Conservation (phyloP, 1,284 basidiomycete species). For the Fomitopsis schrenkii region DNA sequence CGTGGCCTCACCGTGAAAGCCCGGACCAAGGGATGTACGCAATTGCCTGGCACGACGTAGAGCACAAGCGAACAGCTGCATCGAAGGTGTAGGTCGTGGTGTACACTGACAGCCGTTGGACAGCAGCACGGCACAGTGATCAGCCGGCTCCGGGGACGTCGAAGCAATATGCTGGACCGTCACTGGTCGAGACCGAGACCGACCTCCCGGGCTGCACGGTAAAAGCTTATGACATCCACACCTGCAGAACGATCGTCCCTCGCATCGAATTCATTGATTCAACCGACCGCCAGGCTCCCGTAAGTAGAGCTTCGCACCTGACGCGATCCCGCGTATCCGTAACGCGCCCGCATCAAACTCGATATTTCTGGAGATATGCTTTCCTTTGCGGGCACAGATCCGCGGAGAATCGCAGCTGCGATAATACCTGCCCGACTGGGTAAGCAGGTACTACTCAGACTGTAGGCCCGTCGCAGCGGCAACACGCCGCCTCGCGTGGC, state of each 20-base stretch:
- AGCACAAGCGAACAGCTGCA: too few species aligned
- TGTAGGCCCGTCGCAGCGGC: too few species aligned
- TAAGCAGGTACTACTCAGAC: neutral
- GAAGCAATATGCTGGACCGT: neutral
- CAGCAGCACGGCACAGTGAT: neutral
- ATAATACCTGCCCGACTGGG: too few species aligned
- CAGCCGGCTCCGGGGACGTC: neutral
- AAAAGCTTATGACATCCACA: neutral
- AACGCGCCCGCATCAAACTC: neutral
- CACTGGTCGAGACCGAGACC: neutral
- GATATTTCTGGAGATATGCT: neutral
- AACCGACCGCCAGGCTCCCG: too few species aligned
- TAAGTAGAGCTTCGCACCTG: neutral
- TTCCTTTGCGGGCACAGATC: neutral
- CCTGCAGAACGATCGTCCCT: neutral
- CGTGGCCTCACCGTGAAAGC: neutral
- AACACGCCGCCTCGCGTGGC: neutral
- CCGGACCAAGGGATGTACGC: neutral
- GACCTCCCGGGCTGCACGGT: neutral
- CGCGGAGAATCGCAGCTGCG: neutral
- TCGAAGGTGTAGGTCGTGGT: too few species aligned
- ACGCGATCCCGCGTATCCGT: neutral
- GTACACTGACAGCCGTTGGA: too few species aligned
- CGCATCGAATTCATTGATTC: neutral
- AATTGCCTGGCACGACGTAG: neutral